Base-by-base conservation (phyloP, 257 asterid genomes). In the Nicotiana paniculata region DNA sequence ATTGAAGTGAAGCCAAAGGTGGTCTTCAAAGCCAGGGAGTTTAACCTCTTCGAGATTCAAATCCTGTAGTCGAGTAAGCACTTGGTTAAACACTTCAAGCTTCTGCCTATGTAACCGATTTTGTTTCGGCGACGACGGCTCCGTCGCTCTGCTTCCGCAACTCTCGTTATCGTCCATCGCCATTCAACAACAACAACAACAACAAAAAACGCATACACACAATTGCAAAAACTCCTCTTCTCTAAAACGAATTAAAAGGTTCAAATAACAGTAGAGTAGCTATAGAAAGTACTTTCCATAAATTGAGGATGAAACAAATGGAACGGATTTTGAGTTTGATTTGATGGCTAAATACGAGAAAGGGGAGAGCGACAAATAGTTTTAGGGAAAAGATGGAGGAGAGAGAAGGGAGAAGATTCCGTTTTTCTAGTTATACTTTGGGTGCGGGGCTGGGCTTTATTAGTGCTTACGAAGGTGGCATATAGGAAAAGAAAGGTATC, bases 1-100 rank as follows among this genome's bases (percentile, higher is more conserved):
- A 61, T 86, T 86, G 81, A 89, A 88, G 82, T 89, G 92, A 69
- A 79, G 88, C 92, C 92, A 89, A n/a, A 89, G 87, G 84, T 88
- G 88, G 80, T 89, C 92, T 64, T 88, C 92, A 76, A 88, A 88
- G 53, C 88, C 92, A 26, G 92, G 90, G 11, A 88, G 88, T 32
- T 84, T 86, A 46, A 85, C 84, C 76, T 88, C 92, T 9, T 81
- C 83, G 68, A 28, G 83, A 88, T 85, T 89, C 88, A 86, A 86
- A 70, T 88, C 86, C 66, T 86, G 91, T 43, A 89, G 86, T 32
- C 92, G 83, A 64, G 15, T 84, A 2, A 89, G 81, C 58, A 89
- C 91, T 54, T 89, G 91, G 72, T 81, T 83, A 74, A 75, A 89
- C 61, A 86, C 92, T 46, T 89, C 88, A 12, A 81, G 68, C 12